Conservation (phyloP, 2,329 filamentous ascomycete genomes). For the Chaetomium sp. region DNA sequence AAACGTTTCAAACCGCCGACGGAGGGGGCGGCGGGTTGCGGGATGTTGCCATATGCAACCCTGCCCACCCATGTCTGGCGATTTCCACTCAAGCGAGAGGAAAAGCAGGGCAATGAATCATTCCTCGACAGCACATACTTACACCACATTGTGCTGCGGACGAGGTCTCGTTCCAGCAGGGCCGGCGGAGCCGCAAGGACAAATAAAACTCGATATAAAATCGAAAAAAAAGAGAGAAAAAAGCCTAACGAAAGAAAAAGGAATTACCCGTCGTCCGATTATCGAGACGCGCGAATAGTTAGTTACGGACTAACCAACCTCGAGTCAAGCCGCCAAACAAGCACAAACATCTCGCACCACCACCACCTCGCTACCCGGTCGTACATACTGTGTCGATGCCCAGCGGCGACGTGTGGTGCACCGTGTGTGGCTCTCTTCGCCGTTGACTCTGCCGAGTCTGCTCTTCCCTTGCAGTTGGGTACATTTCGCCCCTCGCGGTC, state of each 20-base stretch:
- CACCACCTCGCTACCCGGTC: background rate
- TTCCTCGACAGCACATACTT: slow-evolving; percentile 8
- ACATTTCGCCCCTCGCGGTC: background rate
- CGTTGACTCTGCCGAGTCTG: too few species aligned
- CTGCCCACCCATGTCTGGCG: background rate
- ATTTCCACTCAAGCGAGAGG: slow-evolving; percentile 3
- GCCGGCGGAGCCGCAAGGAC: too few species aligned
- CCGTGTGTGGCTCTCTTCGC: background rate
- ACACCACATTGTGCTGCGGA: background rate
- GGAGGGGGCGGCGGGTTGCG: background rate
- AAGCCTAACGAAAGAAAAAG: too few species aligned
- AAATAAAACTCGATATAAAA: too few species aligned
- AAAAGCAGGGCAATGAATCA: slow-evolving; percentile 7
- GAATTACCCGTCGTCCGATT: too few species aligned
- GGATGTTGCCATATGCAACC: background rate
- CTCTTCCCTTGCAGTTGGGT: background rate
- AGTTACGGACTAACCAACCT: too few species aligned
- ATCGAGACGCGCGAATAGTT: too few species aligned
- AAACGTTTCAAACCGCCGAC: slow-evolving; percentile 7
- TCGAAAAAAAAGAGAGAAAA: too few species aligned
- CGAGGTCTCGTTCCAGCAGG: too few species aligned
- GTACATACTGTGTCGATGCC: background rate
- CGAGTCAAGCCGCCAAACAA: too few species aligned
- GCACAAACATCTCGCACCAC: background rate
- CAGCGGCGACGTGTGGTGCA: background rate